Percentiles rank a stretch among this genome's conserved stretches.
These are phyloP conservation scores for Hypoxylon sp. DNA, from an alignment of 2,329 filamentous ascomycete species.

Conservation along the genomic window DNA sequence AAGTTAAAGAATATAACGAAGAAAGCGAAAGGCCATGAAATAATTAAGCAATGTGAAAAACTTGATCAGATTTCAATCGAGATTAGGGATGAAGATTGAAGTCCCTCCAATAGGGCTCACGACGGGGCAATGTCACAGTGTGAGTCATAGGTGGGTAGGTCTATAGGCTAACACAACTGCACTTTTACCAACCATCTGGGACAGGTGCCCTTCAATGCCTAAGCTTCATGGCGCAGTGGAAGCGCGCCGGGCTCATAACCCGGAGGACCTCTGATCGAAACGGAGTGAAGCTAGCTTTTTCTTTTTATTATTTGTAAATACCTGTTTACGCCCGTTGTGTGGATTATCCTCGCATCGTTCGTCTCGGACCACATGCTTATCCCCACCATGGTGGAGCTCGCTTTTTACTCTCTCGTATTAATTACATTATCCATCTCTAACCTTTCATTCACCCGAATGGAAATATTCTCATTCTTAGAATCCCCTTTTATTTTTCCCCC, in stretches of 20 bases:
- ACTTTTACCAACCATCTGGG: background rate
- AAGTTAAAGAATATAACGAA: too few species aligned
- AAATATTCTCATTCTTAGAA: background rate
- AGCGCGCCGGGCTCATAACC: constrained; percentile 53
- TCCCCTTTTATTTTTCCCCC: background rate
- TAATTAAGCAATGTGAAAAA: too few species aligned
- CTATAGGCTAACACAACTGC: constrained; percentile 12
- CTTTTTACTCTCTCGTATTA: constrained; percentile 4
- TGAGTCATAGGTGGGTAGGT: constrained; percentile 19
- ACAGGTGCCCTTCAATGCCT: background rate
- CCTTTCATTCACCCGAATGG: background rate
- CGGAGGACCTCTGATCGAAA: constrained; percentile 51
- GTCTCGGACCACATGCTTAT: background rate
- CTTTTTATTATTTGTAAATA: constrained; percentile 1
- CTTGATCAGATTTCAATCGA: background rate
- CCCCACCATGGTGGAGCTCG: constrained; percentile 26
- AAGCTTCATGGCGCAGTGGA: constrained; percentile 51
- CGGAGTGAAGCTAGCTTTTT: constrained; percentile 47
- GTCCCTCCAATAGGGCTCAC: constrained; percentile 11
- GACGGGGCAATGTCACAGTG: background rate
- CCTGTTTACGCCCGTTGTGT: background rate
- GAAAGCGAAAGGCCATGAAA: too few species aligned
- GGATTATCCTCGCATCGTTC: constrained; percentile 2
- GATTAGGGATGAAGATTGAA: background rate
- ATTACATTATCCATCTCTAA: background rate